Base-by-base conservation (phyloP, 305 asterid species). In the Rubia occidens region DNA sequence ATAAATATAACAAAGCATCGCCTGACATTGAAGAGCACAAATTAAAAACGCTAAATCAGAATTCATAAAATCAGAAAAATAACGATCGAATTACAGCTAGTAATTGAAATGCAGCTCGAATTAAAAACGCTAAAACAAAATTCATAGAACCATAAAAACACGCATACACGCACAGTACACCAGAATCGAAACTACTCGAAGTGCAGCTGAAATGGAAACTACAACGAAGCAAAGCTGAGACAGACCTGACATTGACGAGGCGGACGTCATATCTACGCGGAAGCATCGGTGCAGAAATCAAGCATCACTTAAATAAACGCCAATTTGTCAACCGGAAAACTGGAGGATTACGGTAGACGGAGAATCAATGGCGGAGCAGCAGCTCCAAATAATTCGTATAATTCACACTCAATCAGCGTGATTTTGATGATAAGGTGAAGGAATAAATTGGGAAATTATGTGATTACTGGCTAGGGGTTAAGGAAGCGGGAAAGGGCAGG, bases 231-330 rank as follows among this genome's bases (percentile, higher is more conserved):
- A 56, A 56, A 5, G 49, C 17, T 5, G 56, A 55, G 10, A 64
- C 74, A 32, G 9, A 82, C 86, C 81, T 79, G 96, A 86, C 94
- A 89, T 78, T 79, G 90, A 87, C 70, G 96, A 79, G 77, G 86
- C 84, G 80, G 85, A 78, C 69, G 83, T 77, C 97, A 91, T 91
- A 72, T 74, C 82, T 82, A 89, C 74, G 66, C 71, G 73, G 86
- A 86, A 80, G 87, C 95, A 89, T 89, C 94, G 82, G 85, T 67
- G 67, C 74, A 32, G 74, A 77, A 79, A 66, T 72, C 72, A 80
- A 58, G 71, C 91, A 82, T 80, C 75, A 72, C 72, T 37, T 70
- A 44, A 8, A 58, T 15, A 37, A 51, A 3, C 43, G 29, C 21
- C 20, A 63, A 63, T 5, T 13, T 17, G 15, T 68, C 11, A 10